phyloP scores from a whole-genome alignment of 495 filamentous ascomycete species.

The Sphaerosporella brunnea region DNA sequence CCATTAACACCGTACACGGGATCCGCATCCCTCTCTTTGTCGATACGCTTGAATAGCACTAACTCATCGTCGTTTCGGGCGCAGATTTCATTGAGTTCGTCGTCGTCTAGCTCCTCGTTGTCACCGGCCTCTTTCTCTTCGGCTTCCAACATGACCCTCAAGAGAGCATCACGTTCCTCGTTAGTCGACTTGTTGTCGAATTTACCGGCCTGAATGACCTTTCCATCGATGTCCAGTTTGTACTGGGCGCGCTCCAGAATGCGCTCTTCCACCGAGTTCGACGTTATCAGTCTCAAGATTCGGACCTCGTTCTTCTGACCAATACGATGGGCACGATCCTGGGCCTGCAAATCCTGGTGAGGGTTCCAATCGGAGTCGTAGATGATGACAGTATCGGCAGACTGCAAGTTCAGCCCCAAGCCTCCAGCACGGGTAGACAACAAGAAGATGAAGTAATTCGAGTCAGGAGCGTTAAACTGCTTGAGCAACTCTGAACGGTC shows the following conservation, averaged over 20 bases:
- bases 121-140: conserved; percentile 70
- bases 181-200: conserved; percentile 99
- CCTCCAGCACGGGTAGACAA: conserved; percentile 98
- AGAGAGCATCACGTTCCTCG: conserved; percentile 88
- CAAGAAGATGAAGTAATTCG: conserved; percentile 91
- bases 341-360: conserved; percentile 95
- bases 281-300: conserved; percentile 84
- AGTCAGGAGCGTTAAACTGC: conserved; percentile 73
- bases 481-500: conserved; percentile 82
- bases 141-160: conserved; percentile 76
- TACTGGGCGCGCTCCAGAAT: conserved; percentile 92
- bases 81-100: conserved; percentile 81
- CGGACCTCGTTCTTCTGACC: conserved; percentile 99
- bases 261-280: conserved; percentile 95
- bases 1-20: conserved; percentile 48
- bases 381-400: conserved; percentile 96
- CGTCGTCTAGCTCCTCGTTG: conserved; percentile 91
- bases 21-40: conserved; percentile 48
- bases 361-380: conserved; percentile 99
- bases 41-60: conserved; percentile 52
- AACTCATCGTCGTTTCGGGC: conserved; percentile 61
- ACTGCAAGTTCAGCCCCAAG: conserved; percentile 88
- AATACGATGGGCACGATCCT: conserved; percentile 99
- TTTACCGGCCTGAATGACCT: conserved; percentile 96
- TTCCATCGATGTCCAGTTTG: conserved; percentile 98